Percentiles rank a stretch among this genome's conserved stretches.
Evolutionary conservation across 192 early-diverging fungal genomes (phyloP).

Genomic region (Endogone sp.): DNA sequence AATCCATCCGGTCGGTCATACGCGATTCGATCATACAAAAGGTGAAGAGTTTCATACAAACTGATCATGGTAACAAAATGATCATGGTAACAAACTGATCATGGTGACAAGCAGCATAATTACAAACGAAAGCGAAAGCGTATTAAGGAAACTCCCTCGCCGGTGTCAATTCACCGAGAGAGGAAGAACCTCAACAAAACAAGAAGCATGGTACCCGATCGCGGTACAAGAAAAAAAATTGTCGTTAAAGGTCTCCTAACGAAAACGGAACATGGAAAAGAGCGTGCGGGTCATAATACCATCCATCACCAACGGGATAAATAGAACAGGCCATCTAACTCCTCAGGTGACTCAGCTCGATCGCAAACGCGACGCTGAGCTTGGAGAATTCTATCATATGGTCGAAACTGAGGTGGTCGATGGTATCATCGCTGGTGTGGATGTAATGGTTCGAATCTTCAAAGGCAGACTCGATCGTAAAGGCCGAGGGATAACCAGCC

Average conservation of each 20-base stretch:
- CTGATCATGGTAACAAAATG: background rate
- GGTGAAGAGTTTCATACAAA: background rate
- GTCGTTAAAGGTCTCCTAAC: background rate
- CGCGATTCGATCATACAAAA: background rate
- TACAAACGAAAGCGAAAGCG: background rate
- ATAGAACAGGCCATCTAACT: background rate
- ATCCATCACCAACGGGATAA: background rate
- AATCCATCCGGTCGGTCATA: background rate
- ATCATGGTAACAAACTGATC: background rate
- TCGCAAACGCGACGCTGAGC: conserved; percentile 78
- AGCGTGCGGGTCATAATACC: background rate
- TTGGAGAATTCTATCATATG: conserved; percentile 91
- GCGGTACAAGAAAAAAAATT: no score
- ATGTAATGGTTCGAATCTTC: conserved; percentile 75
- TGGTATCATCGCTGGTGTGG: conserved; percentile 76
- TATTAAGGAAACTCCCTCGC: background rate
- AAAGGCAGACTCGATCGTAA: conserved; percentile 75
- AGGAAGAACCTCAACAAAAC: background rate
- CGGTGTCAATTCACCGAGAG: background rate
- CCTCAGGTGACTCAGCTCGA: conserved; percentile 63
- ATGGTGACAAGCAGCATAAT: background rate
- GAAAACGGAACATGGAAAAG: background rate
- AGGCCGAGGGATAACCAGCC: conserved; percentile 82
- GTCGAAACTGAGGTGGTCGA: conserved; percentile 73
- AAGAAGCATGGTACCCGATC: background rate